Evolutionary conservation across 2,329 filamentous ascomycete genomes (phyloP), one percentile per base, ranked within the genome.

Genomic region (Penicillium sp.): DNA sequence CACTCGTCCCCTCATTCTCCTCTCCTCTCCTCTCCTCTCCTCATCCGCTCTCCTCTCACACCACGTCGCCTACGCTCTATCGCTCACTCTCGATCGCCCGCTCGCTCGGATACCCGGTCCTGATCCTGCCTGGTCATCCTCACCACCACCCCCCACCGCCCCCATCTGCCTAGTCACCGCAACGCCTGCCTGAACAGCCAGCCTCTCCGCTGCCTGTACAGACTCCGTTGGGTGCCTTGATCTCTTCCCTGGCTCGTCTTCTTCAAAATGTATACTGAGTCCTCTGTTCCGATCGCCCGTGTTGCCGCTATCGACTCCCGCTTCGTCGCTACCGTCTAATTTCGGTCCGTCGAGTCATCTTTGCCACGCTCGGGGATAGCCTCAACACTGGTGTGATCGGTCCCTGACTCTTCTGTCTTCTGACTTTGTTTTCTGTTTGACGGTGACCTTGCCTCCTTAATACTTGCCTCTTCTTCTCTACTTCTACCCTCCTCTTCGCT

Each of bases 201-300:
- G 54, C 60, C 55, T 52, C 49, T 42, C 44, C 40, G 26, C 65
- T 69, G 68, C 65, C 65, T 70, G 64, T 62, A 58, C 56, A 59
- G 64, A 62, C 62, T 65, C 60, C 51, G 63, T 61, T 65, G 60
- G 61, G 65, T 65, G 56, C 56, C 54, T 60, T 58, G 61, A 55
- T 30, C 47, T 50, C 39, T 51, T 50, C 46, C 52, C 30, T 34
- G 49, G 52, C 51, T 45, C 54, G 34, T 47, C 27, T 24, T 13
- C 57, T 59, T 62, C 70, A 74, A 73, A 66, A 74, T 74, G 71
- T 73, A 73, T 72, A 65, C 66, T 71, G 67, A 50, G 52, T 61
- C 63, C 56, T 54, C 57, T 57, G 63, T 64, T 64, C 70, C 70
- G 70, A 70, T 74, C 70, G 61, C 65, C 68, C 56, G 61, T 65